Evolutionary conservation across 441 rosid genomes (phyloP).

Genomic region (Isatis lusitanica): DNA sequence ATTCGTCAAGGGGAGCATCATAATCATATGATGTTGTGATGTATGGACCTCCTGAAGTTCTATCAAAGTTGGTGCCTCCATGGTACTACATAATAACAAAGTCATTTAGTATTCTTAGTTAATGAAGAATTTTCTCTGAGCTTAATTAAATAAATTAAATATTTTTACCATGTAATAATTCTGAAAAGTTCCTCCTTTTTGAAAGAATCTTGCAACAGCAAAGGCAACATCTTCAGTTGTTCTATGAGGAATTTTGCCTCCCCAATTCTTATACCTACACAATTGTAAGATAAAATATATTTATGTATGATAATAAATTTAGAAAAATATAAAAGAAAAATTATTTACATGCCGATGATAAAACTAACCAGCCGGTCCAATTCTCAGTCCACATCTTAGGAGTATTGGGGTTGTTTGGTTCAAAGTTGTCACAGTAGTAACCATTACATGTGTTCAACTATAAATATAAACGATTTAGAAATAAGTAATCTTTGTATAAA

Average conservation of each 20-base stretch:
- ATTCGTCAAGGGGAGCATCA: conserved; percentile 75
- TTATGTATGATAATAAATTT: not conserved
- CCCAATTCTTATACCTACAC: conserved; percentile 62
- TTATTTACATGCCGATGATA: not conserved
- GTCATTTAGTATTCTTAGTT: not conserved
- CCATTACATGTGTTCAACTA: conserved; percentile 71
- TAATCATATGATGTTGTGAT: conserved; percentile 71
- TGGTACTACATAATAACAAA: conserved; percentile 49
- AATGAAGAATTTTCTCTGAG: too few species aligned
- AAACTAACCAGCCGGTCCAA: conserved; percentile 47
- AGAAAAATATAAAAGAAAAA: not conserved
- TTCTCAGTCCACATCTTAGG: conserved; percentile 82
- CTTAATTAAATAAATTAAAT: not conserved
- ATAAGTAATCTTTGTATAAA: not conserved
- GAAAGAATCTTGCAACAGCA: conserved; percentile 64
- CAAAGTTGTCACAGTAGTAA: conserved; percentile 64
- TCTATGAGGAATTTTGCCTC: conserved; percentile 51
- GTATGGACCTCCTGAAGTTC: conserved; percentile 65
- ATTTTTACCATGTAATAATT: conserved; percentile 72
- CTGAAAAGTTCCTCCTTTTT: conserved; percentile 54
- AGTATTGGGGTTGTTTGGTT: conserved; percentile 42
- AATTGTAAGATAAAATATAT: not conserved
- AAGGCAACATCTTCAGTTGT: conserved; percentile 68
- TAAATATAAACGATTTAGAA: not conserved
- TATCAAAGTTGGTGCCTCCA: conserved; percentile 82